Evolutionary conservation across 768 basidiomycete genomes (phyloP).

Genomic region (Grammothele lineata): DNA sequence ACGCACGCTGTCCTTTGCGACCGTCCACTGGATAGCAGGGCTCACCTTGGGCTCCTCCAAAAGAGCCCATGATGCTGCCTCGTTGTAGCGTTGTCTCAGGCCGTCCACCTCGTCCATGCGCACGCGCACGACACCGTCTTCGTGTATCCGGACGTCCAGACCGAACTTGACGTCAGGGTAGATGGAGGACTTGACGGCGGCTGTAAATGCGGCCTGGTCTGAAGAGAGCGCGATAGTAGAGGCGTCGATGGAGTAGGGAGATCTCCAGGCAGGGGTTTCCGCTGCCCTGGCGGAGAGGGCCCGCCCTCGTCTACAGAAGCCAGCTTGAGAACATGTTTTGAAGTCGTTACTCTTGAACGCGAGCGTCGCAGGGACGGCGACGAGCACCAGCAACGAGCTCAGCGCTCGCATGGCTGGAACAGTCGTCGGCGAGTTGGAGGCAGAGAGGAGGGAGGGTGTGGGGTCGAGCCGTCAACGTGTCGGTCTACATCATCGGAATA

Average conservation of each 20-base stretch:
- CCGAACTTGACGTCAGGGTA: constrained; percentile 83
- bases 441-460: neutral
- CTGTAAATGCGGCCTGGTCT: constrained; percentile 61
- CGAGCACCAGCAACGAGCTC: constrained; percentile 28
- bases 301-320: constrained; percentile 91
- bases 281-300: constrained; percentile 73
- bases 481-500: too few relatives aligned
- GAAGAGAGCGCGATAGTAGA: constrained; percentile 48
- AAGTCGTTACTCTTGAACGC: constrained; percentile 83
- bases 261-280: constrained; percentile 63
- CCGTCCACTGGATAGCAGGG: constrained; percentile 56
- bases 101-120: constrained; percentile 87
- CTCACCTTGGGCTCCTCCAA: constrained; percentile 65
- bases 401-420: constrained; percentile 9
- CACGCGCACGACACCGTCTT: constrained; percentile 87
- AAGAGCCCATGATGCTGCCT: constrained; percentile 88
- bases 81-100: constrained; percentile 82
- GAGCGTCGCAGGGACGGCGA: constrained; percentile 30
- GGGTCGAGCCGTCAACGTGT: too few relatives aligned
- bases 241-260: constrained; percentile 79
- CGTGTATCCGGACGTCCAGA: constrained; percentile 79
- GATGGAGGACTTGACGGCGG: constrained; percentile 71
- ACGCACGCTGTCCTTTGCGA: constrained; percentile 59
- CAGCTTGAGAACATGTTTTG: constrained; percentile 92
- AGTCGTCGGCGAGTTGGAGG: neutral